phyloP scores from a whole-genome alignment of 176 grass and related monocot genomes.

The Eragrostis curvula region DNA sequence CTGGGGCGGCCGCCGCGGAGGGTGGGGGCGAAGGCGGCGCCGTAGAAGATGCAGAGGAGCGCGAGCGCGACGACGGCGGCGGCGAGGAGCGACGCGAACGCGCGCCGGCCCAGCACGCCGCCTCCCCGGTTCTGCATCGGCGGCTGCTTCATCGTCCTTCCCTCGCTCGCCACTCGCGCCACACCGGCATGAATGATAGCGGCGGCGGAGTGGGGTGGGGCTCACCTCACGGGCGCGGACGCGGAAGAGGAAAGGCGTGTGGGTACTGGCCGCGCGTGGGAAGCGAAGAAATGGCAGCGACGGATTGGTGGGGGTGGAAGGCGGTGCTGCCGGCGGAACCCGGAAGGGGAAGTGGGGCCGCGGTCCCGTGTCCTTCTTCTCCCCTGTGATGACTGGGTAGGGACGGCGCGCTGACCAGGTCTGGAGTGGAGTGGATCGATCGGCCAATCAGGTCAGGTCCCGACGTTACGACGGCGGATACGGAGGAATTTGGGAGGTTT shows the following conservation, averaged over 20 bases:
- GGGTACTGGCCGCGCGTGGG: conserved; percentile 5
- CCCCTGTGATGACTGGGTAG: not conserved
- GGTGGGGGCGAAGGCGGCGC: conserved; percentile 67
- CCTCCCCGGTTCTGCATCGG: conserved; percentile 21
- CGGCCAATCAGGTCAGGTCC: not conserved
- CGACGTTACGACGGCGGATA: not conserved
- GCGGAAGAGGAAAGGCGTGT: not conserved
- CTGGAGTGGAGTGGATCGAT: not conserved
- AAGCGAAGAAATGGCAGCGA: conserved; percentile 18
- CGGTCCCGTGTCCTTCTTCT: not conserved
- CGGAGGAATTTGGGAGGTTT: not conserved
- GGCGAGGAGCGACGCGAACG: conserved; percentile 61
- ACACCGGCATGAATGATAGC: not conserved
- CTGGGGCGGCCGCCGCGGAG: conserved; percentile 27
- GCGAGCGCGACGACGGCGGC: conserved; percentile 56
- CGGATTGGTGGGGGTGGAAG: not conserved
- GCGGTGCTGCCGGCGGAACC: not conserved
- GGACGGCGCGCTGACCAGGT: not conserved
- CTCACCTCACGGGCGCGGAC: not conserved
- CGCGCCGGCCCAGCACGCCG: conserved; percentile 32
- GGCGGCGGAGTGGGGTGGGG: not conserved
- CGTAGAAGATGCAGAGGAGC: conserved; percentile 86
- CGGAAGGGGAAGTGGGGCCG: not conserved
- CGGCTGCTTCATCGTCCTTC: conserved; percentile 41
- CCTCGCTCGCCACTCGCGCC: not conserved